Percentiles rank a stretch among this genome's conserved stretches.
phyloP scores from a whole-genome alignment of 306 rosid genomes.

The barrel medic (Medicago truncatula) region DNA sequence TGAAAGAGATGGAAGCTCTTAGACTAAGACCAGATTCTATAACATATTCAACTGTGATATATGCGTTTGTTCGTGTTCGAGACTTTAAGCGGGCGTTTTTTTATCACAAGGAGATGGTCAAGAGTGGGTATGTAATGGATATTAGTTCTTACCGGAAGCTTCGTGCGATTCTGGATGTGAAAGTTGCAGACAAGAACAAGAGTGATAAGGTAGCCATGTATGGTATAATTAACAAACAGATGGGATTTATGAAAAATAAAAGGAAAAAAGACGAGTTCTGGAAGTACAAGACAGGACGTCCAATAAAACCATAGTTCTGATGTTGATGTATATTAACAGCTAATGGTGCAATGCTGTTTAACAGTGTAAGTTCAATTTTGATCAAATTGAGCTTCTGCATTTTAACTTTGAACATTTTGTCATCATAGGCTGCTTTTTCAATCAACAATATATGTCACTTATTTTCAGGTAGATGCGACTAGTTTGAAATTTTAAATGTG shows the following conservation, averaged over 20 bases:
- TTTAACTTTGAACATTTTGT: constrained; percentile 17
- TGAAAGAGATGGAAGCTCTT: constrained; percentile 76
- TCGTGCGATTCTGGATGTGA: constrained; percentile 67
- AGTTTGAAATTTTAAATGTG: constrained; percentile 20
- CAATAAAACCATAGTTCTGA: constrained; percentile 42
- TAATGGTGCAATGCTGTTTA: constrained; percentile 26
- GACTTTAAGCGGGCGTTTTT: constrained; percentile 75
- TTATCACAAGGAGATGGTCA: constrained; percentile 83
- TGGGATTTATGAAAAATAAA: constrained; percentile 61
- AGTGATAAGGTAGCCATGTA: constrained; percentile 68
- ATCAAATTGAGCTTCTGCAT: constrained; percentile 30
- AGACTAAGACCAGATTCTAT: constrained; percentile 81
- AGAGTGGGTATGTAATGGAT: constrained; percentile 73
- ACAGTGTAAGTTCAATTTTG: constrained; percentile 34
- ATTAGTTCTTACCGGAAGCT: constrained; percentile 68
- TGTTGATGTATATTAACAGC: neutral
- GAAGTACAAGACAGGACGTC: constrained; percentile 68
- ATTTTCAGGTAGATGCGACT: constrained; percentile 22
- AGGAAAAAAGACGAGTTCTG: constrained; percentile 90
- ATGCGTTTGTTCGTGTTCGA: constrained; percentile 71
- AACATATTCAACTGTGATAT: constrained; percentile 86
- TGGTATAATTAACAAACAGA: constrained; percentile 63
- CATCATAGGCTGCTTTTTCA: neutral
- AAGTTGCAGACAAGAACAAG: constrained; percentile 68
- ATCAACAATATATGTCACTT: neutral